A percentile compares a stretch with the other conserved stretches of the same genome.
These are phyloP conservation scores for Pyropia haitanensis DNA, from an alignment of 23 red algal genomes.

Conservation along the genomic window DNA sequence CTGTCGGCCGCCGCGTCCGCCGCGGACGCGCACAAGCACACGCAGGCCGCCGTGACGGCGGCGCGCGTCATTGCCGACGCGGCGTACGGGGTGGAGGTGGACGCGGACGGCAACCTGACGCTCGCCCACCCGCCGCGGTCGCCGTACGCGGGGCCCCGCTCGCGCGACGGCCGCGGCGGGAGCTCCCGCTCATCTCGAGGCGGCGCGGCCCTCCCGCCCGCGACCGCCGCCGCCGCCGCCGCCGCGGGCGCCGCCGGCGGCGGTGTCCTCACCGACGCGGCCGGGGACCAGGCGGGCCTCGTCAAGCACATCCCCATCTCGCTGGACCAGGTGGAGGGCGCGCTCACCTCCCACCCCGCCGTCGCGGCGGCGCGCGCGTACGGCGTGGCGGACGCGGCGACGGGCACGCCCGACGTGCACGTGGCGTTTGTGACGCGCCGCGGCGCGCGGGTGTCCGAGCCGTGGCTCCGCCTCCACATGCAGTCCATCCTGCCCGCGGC, in stretches of 20 bases:
- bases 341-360: neutral
- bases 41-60: neutral
- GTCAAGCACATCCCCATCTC: neutral
- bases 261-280: neutral
- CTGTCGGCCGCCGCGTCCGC: neutral
- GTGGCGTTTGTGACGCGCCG: neutral
- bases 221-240: no score
- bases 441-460: slow-evolving; percentile 1
- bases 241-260: no score
- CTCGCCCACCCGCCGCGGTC: no score
- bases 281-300: neutral
- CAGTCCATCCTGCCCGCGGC: slow-evolving; percentile 2
- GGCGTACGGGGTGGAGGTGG: neutral
- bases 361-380: neutral
- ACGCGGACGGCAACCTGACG: slow-evolving; percentile 15
- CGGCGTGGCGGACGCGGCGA: neutral
- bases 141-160: no score
- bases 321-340: neutral
- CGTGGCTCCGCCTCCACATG: slow-evolving; percentile 1
- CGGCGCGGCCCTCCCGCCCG: neutral
- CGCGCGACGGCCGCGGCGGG: no score
- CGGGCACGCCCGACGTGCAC: neutral
- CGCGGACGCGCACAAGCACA: neutral
- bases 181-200: neutral
- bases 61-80: neutral